Conservation (phyloP, 2,329 filamentous ascomycete genomes). For the Beauveria australis region DNA sequence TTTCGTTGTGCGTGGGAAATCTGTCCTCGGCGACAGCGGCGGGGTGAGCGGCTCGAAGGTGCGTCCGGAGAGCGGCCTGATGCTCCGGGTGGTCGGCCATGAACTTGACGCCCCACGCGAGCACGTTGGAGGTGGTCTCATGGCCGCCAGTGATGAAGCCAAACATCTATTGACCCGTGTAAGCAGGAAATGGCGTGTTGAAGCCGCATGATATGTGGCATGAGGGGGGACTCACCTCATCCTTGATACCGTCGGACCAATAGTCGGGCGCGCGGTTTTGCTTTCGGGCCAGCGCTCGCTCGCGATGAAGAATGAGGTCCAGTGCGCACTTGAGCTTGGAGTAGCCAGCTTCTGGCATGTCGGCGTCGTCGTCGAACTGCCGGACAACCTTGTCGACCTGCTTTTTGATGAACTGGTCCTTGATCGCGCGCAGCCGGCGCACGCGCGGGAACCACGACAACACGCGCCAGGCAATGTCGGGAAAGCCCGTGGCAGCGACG, state of each 20-base stretch:
- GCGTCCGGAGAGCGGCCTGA: conserved; percentile 16
- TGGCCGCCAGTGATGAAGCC: conserved; percentile 17
- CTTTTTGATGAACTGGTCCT: neutral
- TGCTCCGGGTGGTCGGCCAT: conserved; percentile 12
- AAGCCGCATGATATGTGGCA: neutral
- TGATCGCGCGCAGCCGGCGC: neutral
- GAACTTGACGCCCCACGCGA: conserved; percentile 17
- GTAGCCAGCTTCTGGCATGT: neutral
- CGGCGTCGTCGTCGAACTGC: neutral
- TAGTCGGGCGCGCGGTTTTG: conserved; percentile 1
- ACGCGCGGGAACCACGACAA: neutral
- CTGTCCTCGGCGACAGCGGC: conserved; percentile 14
- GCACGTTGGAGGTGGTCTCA: conserved; percentile 16
- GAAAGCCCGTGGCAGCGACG: conserved; percentile 7
- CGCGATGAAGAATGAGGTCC: conserved; percentile 2
- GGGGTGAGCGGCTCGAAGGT: conserved; percentile 14
- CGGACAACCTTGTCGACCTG: conserved; percentile 1
- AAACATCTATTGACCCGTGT: conserved; percentile 8
- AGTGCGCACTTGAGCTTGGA: conserved; percentile 3
- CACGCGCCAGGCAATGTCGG: neutral
- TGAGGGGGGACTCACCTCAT: neutral
- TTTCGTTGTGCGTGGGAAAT: conserved; percentile 19
- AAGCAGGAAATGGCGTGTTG: conserved; percentile 14
- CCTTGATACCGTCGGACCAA: conserved; percentile 3
- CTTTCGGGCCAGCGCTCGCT: neutral